Base-by-base conservation (phyloP, 148 eudicot species). In the Salicornia ramosissima region DNA sequence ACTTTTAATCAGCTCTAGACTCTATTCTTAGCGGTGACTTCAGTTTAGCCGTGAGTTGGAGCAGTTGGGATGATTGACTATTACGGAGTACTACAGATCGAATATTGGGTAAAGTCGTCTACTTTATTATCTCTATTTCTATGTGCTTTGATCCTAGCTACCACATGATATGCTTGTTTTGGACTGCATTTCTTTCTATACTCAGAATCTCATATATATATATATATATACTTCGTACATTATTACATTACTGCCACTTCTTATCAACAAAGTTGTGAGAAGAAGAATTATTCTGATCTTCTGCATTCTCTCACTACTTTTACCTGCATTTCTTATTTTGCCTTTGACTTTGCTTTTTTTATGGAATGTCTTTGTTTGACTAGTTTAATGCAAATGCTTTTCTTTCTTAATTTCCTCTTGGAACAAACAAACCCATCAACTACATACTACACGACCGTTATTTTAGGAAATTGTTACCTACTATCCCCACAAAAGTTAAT, bases 61-160 rank as follows among this genome's bases (percentile, higher is more conserved):
- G 72, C 72, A 69, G 72, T 28, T 68, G 46, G n/a, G 34, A 69
- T 40, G 72, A 69, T 69, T 69, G 72, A 69, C 72, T 58, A 57
- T 28, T n/a, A n/a, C n/a, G n/a, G n/a, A n/a, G n/a, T n/a, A n/a
- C n/a, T n/a, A n/a, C n/a, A 25, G 40, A 47, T 10, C 6, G 45
- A 47, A 55, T 4, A 18, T 28, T 10, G 13, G 52, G 4, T 56
- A 57, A 70, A 57, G 64, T 56, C n/a, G n/a, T n/a, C n/a, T n/a
- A n/a, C n/a, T n/a, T n/a, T n/a, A n/a, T n/a, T n/a, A n/a, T n/a
- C n/a, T n/a, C 64, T 70, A 29, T 22, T 6, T 24, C n/a, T 6
- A 9, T n/a, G 40, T n/a, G 52, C 30, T 70, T 25, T n/a, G n/a
- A n/a, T n/a, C n/a, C n/a, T n/a, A n/a, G n/a, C 42, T 42, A 56